phyloP scores from a whole-genome alignment of 2,329 filamentous ascomycete species.

The Aspergillus awamori region DNA sequence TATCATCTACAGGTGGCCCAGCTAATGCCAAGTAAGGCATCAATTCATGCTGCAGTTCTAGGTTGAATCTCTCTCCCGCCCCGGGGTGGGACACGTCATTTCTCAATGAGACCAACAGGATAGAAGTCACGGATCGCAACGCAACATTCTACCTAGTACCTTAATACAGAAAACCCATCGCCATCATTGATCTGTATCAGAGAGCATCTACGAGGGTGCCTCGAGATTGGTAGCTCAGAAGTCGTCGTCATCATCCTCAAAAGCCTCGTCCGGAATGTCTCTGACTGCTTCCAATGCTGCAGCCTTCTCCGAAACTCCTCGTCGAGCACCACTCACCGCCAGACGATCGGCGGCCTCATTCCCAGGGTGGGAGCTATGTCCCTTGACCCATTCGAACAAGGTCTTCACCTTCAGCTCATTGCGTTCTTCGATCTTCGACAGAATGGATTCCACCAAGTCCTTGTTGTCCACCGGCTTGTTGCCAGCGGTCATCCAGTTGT shows the following conservation, averaged over 20 bases:
- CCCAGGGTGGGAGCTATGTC: conserved; percentile 71
- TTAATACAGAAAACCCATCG: neutral
- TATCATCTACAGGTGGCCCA: too few relatives aligned
- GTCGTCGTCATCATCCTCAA: conserved; percentile 23
- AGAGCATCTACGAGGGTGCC: neutral
- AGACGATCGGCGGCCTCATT: conserved; percentile 80
- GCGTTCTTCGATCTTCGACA: conserved; percentile 71
- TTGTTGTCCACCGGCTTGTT: conserved; percentile 79
- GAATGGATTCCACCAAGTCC: conserved; percentile 76
- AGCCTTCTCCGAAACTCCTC: conserved; percentile 35
- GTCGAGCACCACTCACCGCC: conserved; percentile 68
- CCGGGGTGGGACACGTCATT: neutral
- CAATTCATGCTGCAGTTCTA: neutral
- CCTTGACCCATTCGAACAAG: conserved; percentile 85
- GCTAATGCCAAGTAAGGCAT: too few relatives aligned
- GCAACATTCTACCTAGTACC: neutral
- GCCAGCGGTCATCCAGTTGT: conserved; percentile 74
- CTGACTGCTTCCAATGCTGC: conserved; percentile 28
- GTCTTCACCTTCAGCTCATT: conserved; percentile 63
- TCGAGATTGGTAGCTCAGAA: neutral
- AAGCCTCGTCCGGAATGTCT: conserved; percentile 30
- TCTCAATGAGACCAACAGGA: neutral
- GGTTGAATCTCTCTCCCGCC: neutral
- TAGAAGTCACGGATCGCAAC: neutral
- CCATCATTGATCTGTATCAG: neutral